Conservation (phyloP, 306 rosid genomes). For the Albizia julibrissin region DNA sequence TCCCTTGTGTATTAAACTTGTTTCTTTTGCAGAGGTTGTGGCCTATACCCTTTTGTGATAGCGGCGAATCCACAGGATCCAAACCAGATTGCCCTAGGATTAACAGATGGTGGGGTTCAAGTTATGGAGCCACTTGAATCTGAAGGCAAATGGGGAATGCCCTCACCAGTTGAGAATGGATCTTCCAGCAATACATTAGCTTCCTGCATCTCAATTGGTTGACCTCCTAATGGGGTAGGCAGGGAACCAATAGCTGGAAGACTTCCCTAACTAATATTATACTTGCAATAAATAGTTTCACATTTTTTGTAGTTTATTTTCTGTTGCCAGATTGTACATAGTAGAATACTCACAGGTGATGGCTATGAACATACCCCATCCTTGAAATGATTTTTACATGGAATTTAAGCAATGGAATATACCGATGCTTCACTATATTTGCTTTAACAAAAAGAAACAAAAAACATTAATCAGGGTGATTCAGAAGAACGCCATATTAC, state of each 20-base stretch:
- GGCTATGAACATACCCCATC: neutral
- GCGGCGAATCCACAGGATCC: constrained; percentile 97
- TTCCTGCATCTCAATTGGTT: neutral
- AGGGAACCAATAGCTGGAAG: neutral
- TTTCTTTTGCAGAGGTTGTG: constrained; percentile 50
- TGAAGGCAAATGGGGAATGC: constrained; percentile 92
- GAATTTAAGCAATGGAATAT: neutral
- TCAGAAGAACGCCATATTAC: neutral
- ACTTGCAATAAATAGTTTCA: neutral
- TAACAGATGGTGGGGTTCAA: constrained; percentile 91
- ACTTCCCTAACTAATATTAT: neutral
- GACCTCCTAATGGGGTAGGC: neutral
- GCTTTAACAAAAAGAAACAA: neutral
- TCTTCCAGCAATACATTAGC: constrained; percentile 48
- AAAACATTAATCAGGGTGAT: neutral
- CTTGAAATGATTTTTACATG: neutral
- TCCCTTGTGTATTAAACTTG: neutral
- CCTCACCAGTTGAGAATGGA: constrained; percentile 83
- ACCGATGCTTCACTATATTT: neutral
- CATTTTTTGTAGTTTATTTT: neutral
- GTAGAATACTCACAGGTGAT: neutral
- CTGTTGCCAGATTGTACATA: neutral
- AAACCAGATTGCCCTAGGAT: constrained; percentile 87
- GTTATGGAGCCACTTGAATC: constrained; percentile 94
- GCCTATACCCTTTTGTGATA: constrained; percentile 74